Base-by-base conservation (phyloP, 208 protist genomes). In the Herpetomonas samuelpessoai region DNA sequence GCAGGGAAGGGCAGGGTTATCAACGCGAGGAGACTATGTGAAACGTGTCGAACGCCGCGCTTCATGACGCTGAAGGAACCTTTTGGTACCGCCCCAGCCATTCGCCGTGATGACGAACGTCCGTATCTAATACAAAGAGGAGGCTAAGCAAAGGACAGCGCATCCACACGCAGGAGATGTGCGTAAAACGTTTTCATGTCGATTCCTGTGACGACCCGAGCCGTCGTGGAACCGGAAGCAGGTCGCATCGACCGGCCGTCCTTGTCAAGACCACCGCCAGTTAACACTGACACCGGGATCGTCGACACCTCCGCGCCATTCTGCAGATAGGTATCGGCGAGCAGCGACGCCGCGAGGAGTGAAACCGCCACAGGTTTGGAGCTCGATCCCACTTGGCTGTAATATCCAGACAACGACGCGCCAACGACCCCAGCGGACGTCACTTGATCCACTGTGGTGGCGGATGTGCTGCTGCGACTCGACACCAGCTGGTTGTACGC, bases 211-310 rank as follows among this genome's bases (percentile, higher is more conserved):
- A 92, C 45, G 3, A 86, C 75, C n/a, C 46, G 76, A 0, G 82
- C 74, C 21, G 25, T 57, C 19, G 45, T 62, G 44, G 28, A 14
- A 26, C 45, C 65, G 4, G 51, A 30, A 0, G 46, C 18, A 0
- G 81, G 62, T 19, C 70, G 77, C 38, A 76, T 76, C 24, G 80
- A 58, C 18, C 58, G 30, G 14, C 76, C 81, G 48, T 70, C 67
- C 22, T 24, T 51, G 12, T 16, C 44, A 29, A 75, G 44, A 0
- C 62, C 26, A 9, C 53, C 45, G 2, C 57, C 66, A 47, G 65
- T 62, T 3, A 64, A 51, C 10, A 94, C 87, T 3, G 56, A 45
- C 22, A 83, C 45, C 3, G 52, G 35, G 31, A 77, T 67, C 14
- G 50, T 45, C 12, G 71, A 53, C 22, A 85, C 71, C 10, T 30